Base-by-base conservation (phyloP, 495 filamentous ascomycete species). In the Hapsidospora chrysogenum region DNA sequence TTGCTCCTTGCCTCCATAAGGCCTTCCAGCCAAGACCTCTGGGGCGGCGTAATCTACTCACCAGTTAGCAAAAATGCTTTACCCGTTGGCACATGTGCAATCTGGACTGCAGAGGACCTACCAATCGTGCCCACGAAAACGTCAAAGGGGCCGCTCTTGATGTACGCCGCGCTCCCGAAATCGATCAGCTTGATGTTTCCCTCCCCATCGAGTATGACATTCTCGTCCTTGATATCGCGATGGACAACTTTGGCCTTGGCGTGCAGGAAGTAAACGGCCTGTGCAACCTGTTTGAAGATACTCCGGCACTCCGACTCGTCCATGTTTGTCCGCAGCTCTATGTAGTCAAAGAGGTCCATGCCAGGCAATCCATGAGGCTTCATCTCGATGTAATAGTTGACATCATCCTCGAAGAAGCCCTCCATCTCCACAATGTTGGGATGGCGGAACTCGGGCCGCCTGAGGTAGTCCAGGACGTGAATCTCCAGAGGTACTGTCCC, bases 321-420 rank as follows among this genome's bases (percentile, higher is more conserved):
- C 92, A 97, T 96, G 51, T 85, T 94, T 10, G 84, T 77, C 21
- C 86, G 78, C 36, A 97, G 72, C 54, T 97, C 89, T 38, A 97
- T 97, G 50, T 96, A 97, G 56, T 97, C 89, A 49, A 97, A 97
- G 1, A 97, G 71, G 51, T 97, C 89, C 92, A 97, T 96, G 11
- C 92, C 92, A 2, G 92, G 89, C 6, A 95, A 66, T 5, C 89
- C 89, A 44, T 97, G 89, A 9, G 89, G 89, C 4, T 81, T 64
- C 89, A 96, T 97, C 49, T 96, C 92, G 46, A 99, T 99, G 49
- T 99, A 96, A 52, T 99, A 99, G 46, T 99, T 96, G 49, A 85
- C 63, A 40, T 92, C 83, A 37, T 99, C 92, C 52, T 99, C 89
- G 51, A 99, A 99, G 57, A 96, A 99, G 39, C 92, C 86, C 23